Evolutionary conservation across 345 rosid genomes (phyloP).

Genomic region (Anastatica hierochuntica): DNA sequence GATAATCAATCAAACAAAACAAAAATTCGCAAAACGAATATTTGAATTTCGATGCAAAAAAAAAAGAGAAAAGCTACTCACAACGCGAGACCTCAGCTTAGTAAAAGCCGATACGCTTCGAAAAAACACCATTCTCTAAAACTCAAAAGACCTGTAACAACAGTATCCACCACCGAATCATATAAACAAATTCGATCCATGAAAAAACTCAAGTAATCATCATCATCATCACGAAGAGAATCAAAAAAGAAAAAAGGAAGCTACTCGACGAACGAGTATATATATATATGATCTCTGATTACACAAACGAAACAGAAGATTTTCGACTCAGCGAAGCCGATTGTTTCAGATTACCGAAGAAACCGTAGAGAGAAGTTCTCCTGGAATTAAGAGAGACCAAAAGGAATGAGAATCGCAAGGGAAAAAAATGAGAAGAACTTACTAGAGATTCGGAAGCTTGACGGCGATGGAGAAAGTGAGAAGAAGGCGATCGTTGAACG

Average conservation of each 20-base stretch:
- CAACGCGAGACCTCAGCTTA: conserved; percentile 57
- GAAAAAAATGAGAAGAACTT: conserved; percentile 6
- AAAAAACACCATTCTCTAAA: conserved; percentile 52
- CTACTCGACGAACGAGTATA: too few relatives aligned
- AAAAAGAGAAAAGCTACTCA: conserved; percentile 19
- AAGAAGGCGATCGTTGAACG: not conserved
- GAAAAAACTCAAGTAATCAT: conserved; percentile 5
- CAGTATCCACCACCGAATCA: conserved; percentile 15
- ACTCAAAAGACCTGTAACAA: conserved; percentile 15
- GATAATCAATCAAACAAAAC: not conserved
- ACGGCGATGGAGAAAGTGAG: conserved; percentile 13
- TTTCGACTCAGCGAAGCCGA: not conserved
- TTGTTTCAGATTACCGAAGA: not conserved
- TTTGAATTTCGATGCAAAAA: not conserved
- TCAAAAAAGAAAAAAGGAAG: too few relatives aligned
- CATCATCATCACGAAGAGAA: too few relatives aligned
- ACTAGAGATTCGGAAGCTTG: conserved; percentile 18
- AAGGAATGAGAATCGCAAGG: not conserved
- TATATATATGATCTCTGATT: too few relatives aligned
- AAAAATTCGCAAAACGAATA: not conserved
- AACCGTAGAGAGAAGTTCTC: conserved; percentile 15
- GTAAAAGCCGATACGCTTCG: conserved; percentile 52
- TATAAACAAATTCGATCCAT: not conserved
- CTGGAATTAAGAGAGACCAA: not conserved
- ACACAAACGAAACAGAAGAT: too few relatives aligned